Evolutionary conservation across 2,329 filamentous ascomycete species (phyloP), one percentile per base, ranked within the genome.

Genomic region (Trichophyton mentagrophytes): DNA sequence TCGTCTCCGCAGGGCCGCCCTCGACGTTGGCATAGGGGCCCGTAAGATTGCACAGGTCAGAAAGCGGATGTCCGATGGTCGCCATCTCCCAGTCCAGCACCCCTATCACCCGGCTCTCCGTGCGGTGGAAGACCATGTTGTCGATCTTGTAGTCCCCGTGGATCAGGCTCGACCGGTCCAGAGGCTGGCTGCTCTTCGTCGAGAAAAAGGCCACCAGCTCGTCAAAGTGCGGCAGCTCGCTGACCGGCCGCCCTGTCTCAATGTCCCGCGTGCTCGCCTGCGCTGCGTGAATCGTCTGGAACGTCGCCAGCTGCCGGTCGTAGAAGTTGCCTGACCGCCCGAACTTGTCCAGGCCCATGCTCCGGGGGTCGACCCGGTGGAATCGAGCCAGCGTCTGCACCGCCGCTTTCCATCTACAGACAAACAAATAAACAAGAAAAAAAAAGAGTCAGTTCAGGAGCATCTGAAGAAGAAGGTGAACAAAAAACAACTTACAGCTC

Each of bases 61-160:
- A 92, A 22, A 97, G 82, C 0, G 93, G 93, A 72, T 99, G 92
- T n/a, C 93, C 93, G 60, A 96, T 86, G 0, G 93, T 97, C 40
- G 90, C 90, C 90, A 99, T 96, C 77, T 97, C 93, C 92, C 92
- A 97, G 76, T 99, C 93, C 4, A 97, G 77, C 60, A 97, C 90
- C 3, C 92, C 93, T 73, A 97, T 91, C 11, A 97, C 91, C 59
- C 85, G 80, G 4, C 91, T 85, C 72, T 92, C 87, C 0, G 88
- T 91, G 75, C 88, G 88, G 77, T 96, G 89, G 73, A 95, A 99
- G 46, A 93, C 85, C 65, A 92, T 73, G 68, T 93, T 93, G 72
- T 93, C 88, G 69, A 92, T 95, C 78, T 97, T 99, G 79, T 92
- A 99, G 73, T 99, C 93, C 40, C 93, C 93, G 70, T 97, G 93